These are phyloP conservation scores for Axilococcus clingmanii DNA, from an alignment of 139 green algal species.

Conservation along the genomic window DNA sequence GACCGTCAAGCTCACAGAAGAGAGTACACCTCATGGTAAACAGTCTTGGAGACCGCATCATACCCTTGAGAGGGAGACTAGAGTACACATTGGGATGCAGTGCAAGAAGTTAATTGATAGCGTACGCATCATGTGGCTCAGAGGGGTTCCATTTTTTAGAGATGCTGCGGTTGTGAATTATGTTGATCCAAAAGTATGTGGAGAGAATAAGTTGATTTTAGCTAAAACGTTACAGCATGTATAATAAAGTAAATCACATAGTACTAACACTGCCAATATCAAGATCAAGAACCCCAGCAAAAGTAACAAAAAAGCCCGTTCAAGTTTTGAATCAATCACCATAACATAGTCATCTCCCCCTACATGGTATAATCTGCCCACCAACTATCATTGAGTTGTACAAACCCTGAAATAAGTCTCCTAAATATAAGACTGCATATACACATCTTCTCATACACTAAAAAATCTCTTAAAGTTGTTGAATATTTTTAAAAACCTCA, in stretches of 20 bases:
- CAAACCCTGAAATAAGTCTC: too few species aligned
- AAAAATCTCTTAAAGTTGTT: too few species aligned
- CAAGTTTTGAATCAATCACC: too few species aligned
- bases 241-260: too few species aligned
- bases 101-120: constrained; percentile 66
- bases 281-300: too few species aligned
- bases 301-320: too few species aligned
- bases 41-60: constrained; percentile 10
- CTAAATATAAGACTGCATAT: too few species aligned
- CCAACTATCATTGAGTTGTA: too few species aligned
- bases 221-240: constrained; percentile 5
- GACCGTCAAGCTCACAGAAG: not conserved
- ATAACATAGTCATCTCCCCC: too few species aligned
- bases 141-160: constrained; percentile 10
- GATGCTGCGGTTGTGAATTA: constrained; percentile 32
- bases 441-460: too few species aligned
- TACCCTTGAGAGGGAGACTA: constrained; percentile 9
- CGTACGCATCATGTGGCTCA: constrained; percentile 47
- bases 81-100: constrained; percentile 38
- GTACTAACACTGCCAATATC: not conserved
- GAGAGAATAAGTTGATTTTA: constrained; percentile 50
- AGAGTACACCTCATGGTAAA: not conserved
- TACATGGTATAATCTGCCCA: too few species aligned
- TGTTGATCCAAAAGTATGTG: constrained; percentile 26
- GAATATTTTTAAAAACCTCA: too few species aligned